Evolutionary conservation across 1,284 basidiomycete species (phyloP), one percentile per base, ranked within the genome.

Genomic region (Pseudozyma hubeiensis): DNA sequence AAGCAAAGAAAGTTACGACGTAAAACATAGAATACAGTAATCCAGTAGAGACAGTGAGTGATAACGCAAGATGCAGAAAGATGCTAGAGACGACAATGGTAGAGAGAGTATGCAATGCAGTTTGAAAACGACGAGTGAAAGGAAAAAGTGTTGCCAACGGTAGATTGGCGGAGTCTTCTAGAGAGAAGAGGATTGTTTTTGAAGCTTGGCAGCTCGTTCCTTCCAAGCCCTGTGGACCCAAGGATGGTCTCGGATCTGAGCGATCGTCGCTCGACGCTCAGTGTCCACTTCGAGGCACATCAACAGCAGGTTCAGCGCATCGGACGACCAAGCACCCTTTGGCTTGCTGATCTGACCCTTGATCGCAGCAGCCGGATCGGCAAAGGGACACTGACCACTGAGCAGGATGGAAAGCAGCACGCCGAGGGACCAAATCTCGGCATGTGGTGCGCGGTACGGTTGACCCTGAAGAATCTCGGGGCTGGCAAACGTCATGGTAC

Each of bases 341-440:
- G 68, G 68, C 45, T 70, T 76, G 35, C 49, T 80, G 61, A 88
- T 85, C 34, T 84, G 81, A 16, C 88, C 88, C 37, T 85, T 84
- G 59, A 87, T 85, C 13, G 92, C 92, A 75, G 92, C 90, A 30
- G 88, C 87, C 54, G 90, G 88, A 8, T 90, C 90, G 6, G 90
- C 89, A 84, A 95, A 96, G 4, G 93, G 93, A 24, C 92, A 92
- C 75, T 91, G 88, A 16, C 93, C 93, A 3, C 91, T 93, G 69
- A 95, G 87, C 46, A 96, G 87, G 85, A 93, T 94, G 17, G 91
- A 91, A 56, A 95, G 89, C 37, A 96, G 87, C 48, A 96, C 91
- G 34, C 94, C 94, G n/a, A 95, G 88, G 1, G 92, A 92, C 94
- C 93, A 96, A 46, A 95, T 88, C 85, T 96, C 94, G 17, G 91